A percentile compares a stretch with the other conserved stretches of the same genome.
Conservation (phyloP, 192 early-diverging fungal genomes). For the Diversispora epigaea region DNA sequence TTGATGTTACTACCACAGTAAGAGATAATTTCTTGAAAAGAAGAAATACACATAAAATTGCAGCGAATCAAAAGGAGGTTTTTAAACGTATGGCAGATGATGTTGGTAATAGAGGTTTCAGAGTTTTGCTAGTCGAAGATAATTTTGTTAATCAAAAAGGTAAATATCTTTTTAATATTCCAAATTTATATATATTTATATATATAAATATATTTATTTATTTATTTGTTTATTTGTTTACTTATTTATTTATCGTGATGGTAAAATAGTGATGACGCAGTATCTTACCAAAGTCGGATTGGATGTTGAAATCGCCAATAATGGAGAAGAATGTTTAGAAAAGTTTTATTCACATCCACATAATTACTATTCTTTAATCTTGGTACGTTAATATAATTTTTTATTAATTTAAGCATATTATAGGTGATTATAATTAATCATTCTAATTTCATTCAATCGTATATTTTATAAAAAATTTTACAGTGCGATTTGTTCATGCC, state of each 20-base stretch:
- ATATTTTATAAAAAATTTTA: background rate
- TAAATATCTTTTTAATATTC: background rate
- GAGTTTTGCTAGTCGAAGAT: slow-evolving; percentile 57
- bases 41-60: slow-evolving; percentile 47
- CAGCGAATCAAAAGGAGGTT: slow-evolving; percentile 49
- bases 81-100: slow-evolving; percentile 53
- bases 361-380: slow-evolving; percentile 49
- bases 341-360: slow-evolving; percentile 45
- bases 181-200: background rate
- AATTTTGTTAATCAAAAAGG: slow-evolving; percentile 58
- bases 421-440: background rate
- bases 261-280: slow-evolving; percentile 41
- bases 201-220: background rate
- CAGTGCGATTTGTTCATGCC: slow-evolving; percentile 62
- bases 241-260: background rate
- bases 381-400: slow-evolving; percentile 37
- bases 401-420: slow-evolving; percentile 1
- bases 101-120: slow-evolving; percentile 49
- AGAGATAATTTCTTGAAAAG: slow-evolving; percentile 37
- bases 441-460: background rate
- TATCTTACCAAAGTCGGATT: slow-evolving; percentile 52
- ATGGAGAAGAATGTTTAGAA: slow-evolving; percentile 51
- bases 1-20: slow-evolving; percentile 38
- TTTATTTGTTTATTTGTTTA: background rate
- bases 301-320: slow-evolving; percentile 46